Percentiles rank a stretch among this genome's conserved stretches.
Evolutionary conservation across 2,329 filamentous ascomycete genomes (phyloP).

Genomic region (Verticillium nonalfalfae): DNA sequence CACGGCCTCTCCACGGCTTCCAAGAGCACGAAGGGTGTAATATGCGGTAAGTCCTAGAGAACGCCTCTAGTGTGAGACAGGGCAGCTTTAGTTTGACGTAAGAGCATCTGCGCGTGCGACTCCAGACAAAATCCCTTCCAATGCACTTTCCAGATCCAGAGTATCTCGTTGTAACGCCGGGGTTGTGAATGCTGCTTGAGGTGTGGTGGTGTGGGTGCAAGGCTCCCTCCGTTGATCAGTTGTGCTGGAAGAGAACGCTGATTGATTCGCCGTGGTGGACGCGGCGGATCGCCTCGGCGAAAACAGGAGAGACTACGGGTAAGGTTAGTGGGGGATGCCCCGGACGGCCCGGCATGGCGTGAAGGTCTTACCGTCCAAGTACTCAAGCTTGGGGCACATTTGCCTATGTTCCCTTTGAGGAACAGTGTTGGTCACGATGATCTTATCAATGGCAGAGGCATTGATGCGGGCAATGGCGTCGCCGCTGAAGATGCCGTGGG

Average conservation of each 20-base stretch:
- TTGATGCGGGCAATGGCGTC: slow-evolving; percentile 94
- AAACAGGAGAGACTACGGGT: slow-evolving; percentile 64
- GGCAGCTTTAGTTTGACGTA: background rate
- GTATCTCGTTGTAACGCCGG: background rate
- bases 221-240: slow-evolving; percentile 5
- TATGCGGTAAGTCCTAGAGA: background rate
- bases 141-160: background rate
- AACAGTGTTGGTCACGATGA: slow-evolving; percentile 92
- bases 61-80: background rate
- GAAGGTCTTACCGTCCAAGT: slow-evolving; percentile 57
- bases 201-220: background rate
- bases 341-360: background rate
- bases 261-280: slow-evolving; percentile 98
- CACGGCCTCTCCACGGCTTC: background rate
- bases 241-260: slow-evolving; percentile 69
- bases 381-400: slow-evolving; percentile 81
- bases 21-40: background rate
- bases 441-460: slow-evolving; percentile 84
- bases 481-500: slow-evolving; percentile 90
- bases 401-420: slow-evolving; percentile 77
- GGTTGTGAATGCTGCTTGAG: background rate
- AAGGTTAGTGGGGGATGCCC: slow-evolving; percentile 1
- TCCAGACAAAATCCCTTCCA: background rate
- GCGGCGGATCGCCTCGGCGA: slow-evolving; percentile 90
- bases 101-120: background rate